Evolutionary conservation across 2,329 filamentous ascomycete genomes (phyloP).

Genomic region (Lasiodiplodia gonubiensis): DNA sequence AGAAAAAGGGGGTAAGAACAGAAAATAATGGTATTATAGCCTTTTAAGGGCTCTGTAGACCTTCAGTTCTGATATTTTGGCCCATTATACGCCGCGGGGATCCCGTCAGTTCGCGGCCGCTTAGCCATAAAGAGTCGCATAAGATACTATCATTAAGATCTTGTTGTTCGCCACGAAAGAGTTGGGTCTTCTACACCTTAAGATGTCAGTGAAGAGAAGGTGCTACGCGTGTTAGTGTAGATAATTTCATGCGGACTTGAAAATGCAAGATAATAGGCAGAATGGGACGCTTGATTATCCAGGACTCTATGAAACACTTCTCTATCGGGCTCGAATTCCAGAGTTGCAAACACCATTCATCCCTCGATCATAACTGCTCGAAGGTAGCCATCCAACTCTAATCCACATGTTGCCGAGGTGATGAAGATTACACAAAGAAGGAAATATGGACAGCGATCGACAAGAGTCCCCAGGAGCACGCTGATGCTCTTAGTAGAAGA

Average conservation of each 20-base stretch:
- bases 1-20: too few relatives aligned
- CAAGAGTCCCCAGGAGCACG: neutral
- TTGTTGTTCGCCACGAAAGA: too few relatives aligned
- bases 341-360: neutral
- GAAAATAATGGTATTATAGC: too few relatives aligned
- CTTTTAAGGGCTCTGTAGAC: too few relatives aligned
- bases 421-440: neutral
- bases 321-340: neutral
- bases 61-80: too few relatives aligned
- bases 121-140: too few relatives aligned
- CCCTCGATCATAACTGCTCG: neutral
- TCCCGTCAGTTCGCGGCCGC: too few relatives aligned
- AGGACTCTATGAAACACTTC: neutral
- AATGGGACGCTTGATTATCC: constrained; percentile 1
- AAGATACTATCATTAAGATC: too few relatives aligned
- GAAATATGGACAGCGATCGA: neutral
- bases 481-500: constrained; percentile 21
- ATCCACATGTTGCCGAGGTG: too few relatives aligned
- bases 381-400: neutral
- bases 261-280: neutral
- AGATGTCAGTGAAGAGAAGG: neutral
- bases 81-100: too few relatives aligned
- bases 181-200: neutral
- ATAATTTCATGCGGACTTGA: neutral
- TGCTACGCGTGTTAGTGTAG: neutral